phyloP scores from a whole-genome alignment of 495 filamentous ascomycete genomes.

The Sphaerosporella brunnea region DNA sequence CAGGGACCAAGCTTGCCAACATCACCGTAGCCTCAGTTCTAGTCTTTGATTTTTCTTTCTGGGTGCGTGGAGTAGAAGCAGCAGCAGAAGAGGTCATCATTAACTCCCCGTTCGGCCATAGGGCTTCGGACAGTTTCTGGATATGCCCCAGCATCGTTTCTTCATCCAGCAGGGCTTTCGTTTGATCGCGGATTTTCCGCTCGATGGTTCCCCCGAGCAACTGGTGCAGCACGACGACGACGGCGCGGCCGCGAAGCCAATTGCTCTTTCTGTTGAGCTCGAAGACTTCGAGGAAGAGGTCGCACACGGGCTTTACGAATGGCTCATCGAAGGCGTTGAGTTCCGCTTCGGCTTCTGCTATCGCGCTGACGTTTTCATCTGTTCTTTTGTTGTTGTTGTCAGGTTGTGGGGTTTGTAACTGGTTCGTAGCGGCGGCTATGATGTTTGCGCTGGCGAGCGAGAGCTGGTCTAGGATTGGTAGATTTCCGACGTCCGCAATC shows the following conservation, averaged over 20 bases:
- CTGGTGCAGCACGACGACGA: constrained; percentile 77
- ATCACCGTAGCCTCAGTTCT: constrained; percentile 58
- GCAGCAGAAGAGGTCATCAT: constrained; percentile 30
- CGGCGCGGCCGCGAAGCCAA: constrained; percentile 82
- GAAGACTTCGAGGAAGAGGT: constrained; percentile 91
- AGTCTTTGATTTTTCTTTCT: constrained; percentile 50
- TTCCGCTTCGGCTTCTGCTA: constrained; percentile 86
- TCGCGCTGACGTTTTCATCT: constrained; percentile 41
- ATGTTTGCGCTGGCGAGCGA: constrained; percentile 84
- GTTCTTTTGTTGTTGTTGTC: constrained; percentile 30
- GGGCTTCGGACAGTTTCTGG: constrained; percentile 43
- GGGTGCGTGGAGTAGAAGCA: constrained; percentile 38
- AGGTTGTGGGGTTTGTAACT: constrained; percentile 41
- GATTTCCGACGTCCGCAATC: constrained; percentile 76
- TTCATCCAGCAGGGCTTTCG: constrained; percentile 50
- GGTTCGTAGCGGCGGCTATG: constrained; percentile 69
- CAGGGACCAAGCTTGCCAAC: constrained; percentile 61
- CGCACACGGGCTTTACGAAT: constrained; percentile 95
- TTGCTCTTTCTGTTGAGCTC: constrained; percentile 88
- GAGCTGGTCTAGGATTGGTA: constrained; percentile 79
- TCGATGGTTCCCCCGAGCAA: constrained; percentile 86
- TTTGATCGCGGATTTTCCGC: constrained; percentile 66
- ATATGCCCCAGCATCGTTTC: constrained; percentile 63
- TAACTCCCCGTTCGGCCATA: constrained; percentile 62
- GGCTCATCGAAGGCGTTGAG: constrained; percentile 87